A percentile compares a stretch with the other conserved stretches of the same genome.
These are phyloP conservation scores for Malassezia brasiliensis DNA, from an alignment of 1,284 basidiomycete genomes.

Conservation along the genomic window DNA sequence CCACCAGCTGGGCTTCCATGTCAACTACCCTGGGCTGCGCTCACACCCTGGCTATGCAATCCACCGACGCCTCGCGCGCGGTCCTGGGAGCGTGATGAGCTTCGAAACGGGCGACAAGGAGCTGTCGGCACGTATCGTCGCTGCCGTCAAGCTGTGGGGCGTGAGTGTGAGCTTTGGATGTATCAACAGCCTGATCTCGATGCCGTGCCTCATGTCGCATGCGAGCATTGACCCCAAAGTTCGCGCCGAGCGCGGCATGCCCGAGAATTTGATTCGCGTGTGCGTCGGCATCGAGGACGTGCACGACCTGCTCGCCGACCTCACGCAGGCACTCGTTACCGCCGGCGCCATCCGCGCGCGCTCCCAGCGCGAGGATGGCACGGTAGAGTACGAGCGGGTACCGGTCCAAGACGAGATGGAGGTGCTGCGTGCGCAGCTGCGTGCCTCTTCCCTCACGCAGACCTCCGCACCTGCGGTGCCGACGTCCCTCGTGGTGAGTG, in stretches of 20 bases:
- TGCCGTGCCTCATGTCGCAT: conserved; percentile 99
- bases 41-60: conserved; percentile 74
- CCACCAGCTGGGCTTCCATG: conserved; percentile 73
- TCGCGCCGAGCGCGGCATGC: conserved; percentile 82
- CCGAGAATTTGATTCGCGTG: conserved; percentile 92
- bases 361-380: neutral
- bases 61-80: conserved; percentile 66
- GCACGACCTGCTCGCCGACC: conserved; percentile 82
- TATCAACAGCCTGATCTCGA: conserved; percentile 94
- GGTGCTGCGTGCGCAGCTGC: conserved; percentile 3
- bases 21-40: conserved; percentile 84
- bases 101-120: conserved; percentile 88
- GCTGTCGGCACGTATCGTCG: conserved; percentile 84
- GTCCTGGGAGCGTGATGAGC: conserved; percentile 84
- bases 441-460: neutral
- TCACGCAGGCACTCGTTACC: conserved; percentile 80
- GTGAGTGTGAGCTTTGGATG: conserved; percentile 97
- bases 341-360: conserved; percentile 66
- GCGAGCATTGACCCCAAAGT: conserved; percentile 91
- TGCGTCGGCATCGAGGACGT: conserved; percentile 98
- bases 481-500: conserved; percentile 33
- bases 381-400: conserved; percentile 28
- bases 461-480: conserved; percentile 21
- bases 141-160: conserved; percentile 84
- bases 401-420: conserved; percentile 21